Percentiles rank a stretch among this genome's conserved stretches.
phyloP scores from a whole-genome alignment of 2,329 filamentous ascomycete species.

The Stenocarpella maydis region DNA sequence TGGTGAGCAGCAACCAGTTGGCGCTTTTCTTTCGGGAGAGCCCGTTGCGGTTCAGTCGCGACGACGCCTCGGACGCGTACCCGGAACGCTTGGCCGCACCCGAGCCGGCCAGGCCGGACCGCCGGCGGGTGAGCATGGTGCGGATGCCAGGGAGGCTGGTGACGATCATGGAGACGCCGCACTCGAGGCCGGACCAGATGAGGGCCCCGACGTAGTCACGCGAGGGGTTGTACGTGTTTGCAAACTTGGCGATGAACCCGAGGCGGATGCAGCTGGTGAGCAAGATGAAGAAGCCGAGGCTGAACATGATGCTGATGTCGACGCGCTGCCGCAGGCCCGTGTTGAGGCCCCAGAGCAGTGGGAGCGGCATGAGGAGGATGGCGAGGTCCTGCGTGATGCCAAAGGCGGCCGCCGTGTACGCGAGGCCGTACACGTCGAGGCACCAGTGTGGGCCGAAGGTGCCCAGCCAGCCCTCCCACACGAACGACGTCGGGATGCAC shows the following conservation, averaged over 20 bases:
- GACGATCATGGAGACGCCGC: conserved; percentile 51
- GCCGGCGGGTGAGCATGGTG: conserved; percentile 38
- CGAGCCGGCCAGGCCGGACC: conserved; percentile 29
- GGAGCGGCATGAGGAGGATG: conserved; percentile 46
- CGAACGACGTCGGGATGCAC: conserved; percentile 44
- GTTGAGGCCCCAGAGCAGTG: conserved; percentile 43
- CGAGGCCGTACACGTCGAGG: conserved; percentile 44
- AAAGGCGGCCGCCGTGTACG: conserved; percentile 42
- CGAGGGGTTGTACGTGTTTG: conserved; percentile 46
- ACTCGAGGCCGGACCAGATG: conserved; percentile 54
- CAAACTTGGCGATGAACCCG: conserved; percentile 45
- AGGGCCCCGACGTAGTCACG: conserved; percentile 51
- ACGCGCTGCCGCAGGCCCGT: conserved; percentile 39
- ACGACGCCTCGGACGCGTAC: conserved; percentile 8
- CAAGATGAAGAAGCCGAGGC: conserved; percentile 47
- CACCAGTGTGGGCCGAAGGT: conserved; percentile 40
- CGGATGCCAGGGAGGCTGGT: conserved; percentile 51
- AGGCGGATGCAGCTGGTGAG: conserved; percentile 48
- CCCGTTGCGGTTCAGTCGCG: neutral
- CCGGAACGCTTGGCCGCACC: conserved; percentile 24
- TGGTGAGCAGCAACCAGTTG: neutral
- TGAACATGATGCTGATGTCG: conserved; percentile 47
- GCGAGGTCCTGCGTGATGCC: conserved; percentile 47
- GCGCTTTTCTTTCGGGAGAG: conserved; percentile 13
- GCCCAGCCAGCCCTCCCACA: conserved; percentile 47